Conservation (phyloP, 768 basidiomycete species). For the Mycena filopes region DNA sequence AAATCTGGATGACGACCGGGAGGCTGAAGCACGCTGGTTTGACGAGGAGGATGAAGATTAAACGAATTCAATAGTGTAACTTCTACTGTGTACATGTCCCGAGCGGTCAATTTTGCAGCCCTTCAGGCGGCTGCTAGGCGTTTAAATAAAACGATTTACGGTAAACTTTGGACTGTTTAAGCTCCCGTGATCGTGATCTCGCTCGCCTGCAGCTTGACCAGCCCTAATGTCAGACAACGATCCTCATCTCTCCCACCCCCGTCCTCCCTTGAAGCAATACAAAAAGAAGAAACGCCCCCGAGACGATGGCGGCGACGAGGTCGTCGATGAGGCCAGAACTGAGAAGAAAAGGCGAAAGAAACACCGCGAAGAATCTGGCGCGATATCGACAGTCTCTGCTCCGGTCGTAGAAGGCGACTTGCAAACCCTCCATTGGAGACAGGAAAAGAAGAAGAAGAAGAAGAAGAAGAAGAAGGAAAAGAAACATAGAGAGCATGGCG, state of each 20-base stretch:
- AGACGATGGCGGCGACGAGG: conserved; percentile 36
- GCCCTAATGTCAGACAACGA: conserved; percentile 22
- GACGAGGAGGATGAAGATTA: conserved; percentile 65
- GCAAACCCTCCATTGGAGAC: background rate
- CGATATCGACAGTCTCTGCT: background rate
- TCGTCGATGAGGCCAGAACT: conserved; percentile 35
- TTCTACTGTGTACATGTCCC: background rate
- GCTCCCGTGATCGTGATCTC: conserved; percentile 17
- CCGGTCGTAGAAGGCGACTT: background rate
- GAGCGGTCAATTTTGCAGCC: background rate
- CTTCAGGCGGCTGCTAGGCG: too few species aligned
- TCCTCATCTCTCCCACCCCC: background rate
- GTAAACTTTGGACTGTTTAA: background rate
- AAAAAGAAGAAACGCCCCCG: conserved; percentile 48
- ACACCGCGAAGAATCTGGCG: conserved; percentile 12
- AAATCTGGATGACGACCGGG: conserved; percentile 69
- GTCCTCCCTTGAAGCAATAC: conserved; percentile 41
- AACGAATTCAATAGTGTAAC: background rate
- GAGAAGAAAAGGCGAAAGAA: conserved; percentile 43
- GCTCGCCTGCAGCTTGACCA: background rate
- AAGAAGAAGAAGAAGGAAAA: conserved; percentile 16
- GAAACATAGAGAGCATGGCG: conserved; percentile 21
- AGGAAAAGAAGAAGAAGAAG: conserved; percentile 25
- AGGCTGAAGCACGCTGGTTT: conserved; percentile 79
- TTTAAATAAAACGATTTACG: too few species aligned